A percentile compares a stretch with the other conserved stretches of the same genome.
Evolutionary conservation across 257 asterid genomes (phyloP).

Genomic region (Jaltomata sinuosa): DNA sequence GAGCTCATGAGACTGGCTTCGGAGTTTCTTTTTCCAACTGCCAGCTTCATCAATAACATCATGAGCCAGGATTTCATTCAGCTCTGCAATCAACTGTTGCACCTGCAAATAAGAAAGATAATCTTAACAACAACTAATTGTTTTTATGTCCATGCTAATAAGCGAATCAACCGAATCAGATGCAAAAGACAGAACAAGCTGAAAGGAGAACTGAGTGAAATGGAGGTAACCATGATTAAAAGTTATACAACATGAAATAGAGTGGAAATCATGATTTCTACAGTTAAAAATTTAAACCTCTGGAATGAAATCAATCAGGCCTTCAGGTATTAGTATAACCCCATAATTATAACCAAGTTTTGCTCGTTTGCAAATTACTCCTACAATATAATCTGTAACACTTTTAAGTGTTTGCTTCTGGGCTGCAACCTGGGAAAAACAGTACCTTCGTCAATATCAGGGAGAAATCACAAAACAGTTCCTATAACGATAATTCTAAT

Average conservation of each 20-base stretch:
- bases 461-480: background rate
- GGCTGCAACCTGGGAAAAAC: constrained; percentile 61
- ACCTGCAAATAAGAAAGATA: constrained; percentile 38
- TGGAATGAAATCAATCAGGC: constrained; percentile 94
- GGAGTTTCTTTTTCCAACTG: constrained; percentile 74
- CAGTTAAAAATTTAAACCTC: constrained; percentile 39
- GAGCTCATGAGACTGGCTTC: constrained; percentile 56
- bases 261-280: background rate
- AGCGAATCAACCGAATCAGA: background rate
- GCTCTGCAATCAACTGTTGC: constrained; percentile 83
- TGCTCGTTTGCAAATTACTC: constrained; percentile 81
- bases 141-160: background rate
- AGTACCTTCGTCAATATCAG: background rate
- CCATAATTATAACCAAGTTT: constrained; percentile 87
- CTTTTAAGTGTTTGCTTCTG: constrained; percentile 80
- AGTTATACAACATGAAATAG: background rate
- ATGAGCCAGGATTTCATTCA: constrained; percentile 91
- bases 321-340: constrained; percentile 96
- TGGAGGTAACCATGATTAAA: background rate
- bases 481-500: background rate
- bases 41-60: constrained; percentile 94
- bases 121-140: background rate
- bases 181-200: background rate
- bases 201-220: background rate
- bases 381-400: constrained; percentile 80